Percentiles rank a stretch among this genome's conserved stretches.
Conservation (phyloP, 371 early-diverging fungal species). For the Racocetra persica region DNA sequence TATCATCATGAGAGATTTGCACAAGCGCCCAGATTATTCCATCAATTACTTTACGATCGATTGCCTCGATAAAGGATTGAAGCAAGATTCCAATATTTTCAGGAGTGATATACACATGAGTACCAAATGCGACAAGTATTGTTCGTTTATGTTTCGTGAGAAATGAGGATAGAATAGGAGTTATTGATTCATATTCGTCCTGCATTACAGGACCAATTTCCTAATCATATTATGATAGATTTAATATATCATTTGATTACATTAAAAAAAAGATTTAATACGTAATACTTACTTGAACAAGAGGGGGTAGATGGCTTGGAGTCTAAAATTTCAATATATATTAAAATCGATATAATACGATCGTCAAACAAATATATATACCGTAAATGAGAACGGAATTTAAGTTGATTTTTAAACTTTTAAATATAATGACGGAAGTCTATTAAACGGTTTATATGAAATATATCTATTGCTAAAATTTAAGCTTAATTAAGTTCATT, state of each 20-base stretch:
- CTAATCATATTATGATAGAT: not conserved
- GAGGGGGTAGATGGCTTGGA: constrained; percentile 12
- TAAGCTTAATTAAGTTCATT: not conserved
- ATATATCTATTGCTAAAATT: too few relatives aligned
- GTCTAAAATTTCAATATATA: not conserved
- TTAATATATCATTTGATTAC: not conserved
- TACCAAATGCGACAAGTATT: constrained; percentile 18
- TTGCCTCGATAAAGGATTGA: constrained; percentile 29
- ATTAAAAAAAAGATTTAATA: not conserved
- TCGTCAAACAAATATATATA: too few relatives aligned
- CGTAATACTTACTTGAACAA: not conserved
- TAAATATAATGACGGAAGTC: too few relatives aligned
- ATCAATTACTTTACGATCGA: constrained; percentile 27
- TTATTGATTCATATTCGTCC: constrained; percentile 22
- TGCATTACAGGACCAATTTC: constrained; percentile 32
- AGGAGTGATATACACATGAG: not conserved
- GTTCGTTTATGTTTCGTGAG: not conserved
- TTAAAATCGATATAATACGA: too few relatives aligned
- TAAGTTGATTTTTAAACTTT: too few relatives aligned
- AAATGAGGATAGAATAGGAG: not conserved
- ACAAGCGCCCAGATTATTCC: constrained; percentile 29
- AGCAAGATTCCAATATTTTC: constrained; percentile 30
- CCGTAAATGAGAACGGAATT: too few relatives aligned
- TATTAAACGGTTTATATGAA: too few relatives aligned
- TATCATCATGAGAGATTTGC: not conserved